Evolutionary conservation across 129 eudicot genomes (phyloP).

Genomic region (Lactuca sativa): DNA sequence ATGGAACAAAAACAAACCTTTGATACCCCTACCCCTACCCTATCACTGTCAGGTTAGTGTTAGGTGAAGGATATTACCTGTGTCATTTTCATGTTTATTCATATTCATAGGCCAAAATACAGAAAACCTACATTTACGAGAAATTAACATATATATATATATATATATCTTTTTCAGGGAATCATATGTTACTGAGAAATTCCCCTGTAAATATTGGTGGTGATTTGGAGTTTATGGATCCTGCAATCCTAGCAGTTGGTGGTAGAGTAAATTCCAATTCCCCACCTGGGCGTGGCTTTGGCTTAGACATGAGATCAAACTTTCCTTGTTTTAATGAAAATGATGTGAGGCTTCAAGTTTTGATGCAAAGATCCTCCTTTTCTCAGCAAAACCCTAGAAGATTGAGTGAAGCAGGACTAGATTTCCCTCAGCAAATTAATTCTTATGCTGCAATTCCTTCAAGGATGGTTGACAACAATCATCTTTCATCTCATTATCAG

Average conservation of each 20-base stretch:
- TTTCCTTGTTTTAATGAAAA: constrained; percentile 26
- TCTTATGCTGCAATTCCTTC: constrained; percentile 16
- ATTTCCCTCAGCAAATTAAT: constrained; percentile 16
- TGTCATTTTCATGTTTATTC: not conserved
- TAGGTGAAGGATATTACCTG: not conserved
- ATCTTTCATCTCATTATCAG: constrained; percentile 21
- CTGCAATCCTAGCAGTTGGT: constrained; percentile 38
- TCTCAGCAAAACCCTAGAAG: constrained; percentile 33
- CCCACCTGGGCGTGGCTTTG: not conserved
- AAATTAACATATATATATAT: too few relatives aligned
- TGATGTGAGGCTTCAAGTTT: constrained; percentile 21
- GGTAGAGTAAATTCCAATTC: constrained; percentile 9
- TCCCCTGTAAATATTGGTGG: constrained; percentile 17
- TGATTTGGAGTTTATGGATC: constrained; percentile 40
- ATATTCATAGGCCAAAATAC: not conserved
- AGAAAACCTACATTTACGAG: too few relatives aligned
- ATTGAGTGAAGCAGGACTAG: constrained; percentile 9
- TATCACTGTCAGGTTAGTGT: constrained; percentile 26
- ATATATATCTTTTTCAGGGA: constrained; percentile 19
- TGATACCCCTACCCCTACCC: not conserved
- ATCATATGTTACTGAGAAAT: constrained; percentile 19
- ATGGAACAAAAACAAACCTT: constrained; percentile 29
- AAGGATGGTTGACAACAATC: constrained; percentile 16
- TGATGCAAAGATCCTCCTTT: constrained; percentile 36
- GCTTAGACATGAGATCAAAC: constrained; percentile 26